Conservation (phyloP, 2,329 filamentous ascomycete species). For the Diplodia intermedia region DNA sequence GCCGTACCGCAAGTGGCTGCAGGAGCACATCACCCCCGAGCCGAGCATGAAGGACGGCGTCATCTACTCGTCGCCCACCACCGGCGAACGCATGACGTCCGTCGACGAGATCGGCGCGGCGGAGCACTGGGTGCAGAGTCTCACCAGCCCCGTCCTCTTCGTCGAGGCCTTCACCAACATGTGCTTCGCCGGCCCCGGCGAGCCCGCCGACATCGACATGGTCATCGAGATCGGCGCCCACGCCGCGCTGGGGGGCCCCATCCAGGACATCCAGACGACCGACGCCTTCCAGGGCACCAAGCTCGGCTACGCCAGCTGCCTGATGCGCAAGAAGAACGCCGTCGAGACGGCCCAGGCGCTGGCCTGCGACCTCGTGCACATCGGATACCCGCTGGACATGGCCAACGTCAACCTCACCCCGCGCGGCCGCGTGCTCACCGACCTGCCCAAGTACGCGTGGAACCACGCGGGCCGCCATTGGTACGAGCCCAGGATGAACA, state of each 20-base stretch:
- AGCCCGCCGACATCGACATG: neutral
- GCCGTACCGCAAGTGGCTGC: slow-evolving; percentile 33
- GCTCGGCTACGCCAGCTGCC: slow-evolving; percentile 1
- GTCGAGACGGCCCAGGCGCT: slow-evolving; percentile 30
- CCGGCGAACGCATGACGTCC: too few relatives aligned
- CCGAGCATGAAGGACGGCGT: too few relatives aligned
- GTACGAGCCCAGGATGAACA: slow-evolving; percentile 34
- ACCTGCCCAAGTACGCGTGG: slow-evolving; percentile 40
- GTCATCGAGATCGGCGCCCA: slow-evolving; percentile 9
- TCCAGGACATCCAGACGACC: neutral
- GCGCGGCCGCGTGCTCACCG: slow-evolving; percentile 32
- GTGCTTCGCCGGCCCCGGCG: neutral
- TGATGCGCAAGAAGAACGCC: slow-evolving; percentile 22
- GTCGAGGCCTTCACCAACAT: slow-evolving; percentile 9
- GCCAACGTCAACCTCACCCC: slow-evolving; percentile 36
- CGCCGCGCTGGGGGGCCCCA: neutral
- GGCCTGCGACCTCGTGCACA: slow-evolving; percentile 37
- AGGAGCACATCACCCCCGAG: too few relatives aligned
- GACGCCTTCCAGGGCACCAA: too few relatives aligned
- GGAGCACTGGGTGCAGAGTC: slow-evolving; percentile 8
- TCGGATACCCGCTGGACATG: slow-evolving; percentile 35
- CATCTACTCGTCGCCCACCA: too few relatives aligned
- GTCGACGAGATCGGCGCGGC: slow-evolving; percentile 1
- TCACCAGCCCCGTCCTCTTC: slow-evolving; percentile 2
- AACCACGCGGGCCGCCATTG: slow-evolving; percentile 39